phyloP scores from a whole-genome alignment of 2,329 filamentous ascomycete genomes.

The Drechslera avenae region DNA sequence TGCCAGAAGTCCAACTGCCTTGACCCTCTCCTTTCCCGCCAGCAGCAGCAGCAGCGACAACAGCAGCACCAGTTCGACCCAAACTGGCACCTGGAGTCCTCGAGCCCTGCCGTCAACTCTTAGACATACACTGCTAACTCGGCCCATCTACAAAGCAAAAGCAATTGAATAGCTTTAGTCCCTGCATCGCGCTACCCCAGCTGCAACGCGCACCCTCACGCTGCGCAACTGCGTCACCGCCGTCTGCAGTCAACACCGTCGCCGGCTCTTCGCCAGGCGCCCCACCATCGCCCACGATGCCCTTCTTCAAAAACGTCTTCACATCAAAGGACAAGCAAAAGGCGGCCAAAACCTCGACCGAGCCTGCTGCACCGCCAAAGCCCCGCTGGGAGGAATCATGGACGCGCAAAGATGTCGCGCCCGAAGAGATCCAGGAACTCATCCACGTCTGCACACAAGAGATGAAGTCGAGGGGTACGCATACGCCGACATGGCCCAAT shows the following conservation, averaged over 20 bases:
- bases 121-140: constrained; percentile 5
- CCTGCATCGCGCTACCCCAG: constrained; percentile 23
- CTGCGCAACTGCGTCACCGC: constrained; percentile 12
- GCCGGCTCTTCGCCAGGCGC: constrained; percentile 19
- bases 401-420: constrained; percentile 78
- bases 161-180: constrained; percentile 18
- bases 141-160: constrained; percentile 11
- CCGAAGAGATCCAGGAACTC: constrained; percentile 89
- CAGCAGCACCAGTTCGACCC: neutral
- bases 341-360: constrained; percentile 35
- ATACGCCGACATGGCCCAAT: constrained; percentile 1
- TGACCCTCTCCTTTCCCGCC: constrained; percentile 26
- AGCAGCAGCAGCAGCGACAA: constrained; percentile 10
- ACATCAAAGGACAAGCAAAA: constrained; percentile 44
- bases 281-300: constrained; percentile 35
- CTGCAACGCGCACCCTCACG: constrained; percentile 18
- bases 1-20: constrained; percentile 19
- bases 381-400: constrained; percentile 89
- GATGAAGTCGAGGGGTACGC: constrained; percentile 87
- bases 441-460: constrained; percentile 84
- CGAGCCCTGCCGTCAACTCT: neutral
- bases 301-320: constrained; percentile 49
- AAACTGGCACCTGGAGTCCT: neutral
- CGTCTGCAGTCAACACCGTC: constrained; percentile 22
- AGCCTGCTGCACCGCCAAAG: constrained; percentile 60